Evolutionary conservation across 1,139 yeast species (phyloP), one percentile per base, ranked within the genome.

Genomic region (Suhomyces yuchorum): DNA sequence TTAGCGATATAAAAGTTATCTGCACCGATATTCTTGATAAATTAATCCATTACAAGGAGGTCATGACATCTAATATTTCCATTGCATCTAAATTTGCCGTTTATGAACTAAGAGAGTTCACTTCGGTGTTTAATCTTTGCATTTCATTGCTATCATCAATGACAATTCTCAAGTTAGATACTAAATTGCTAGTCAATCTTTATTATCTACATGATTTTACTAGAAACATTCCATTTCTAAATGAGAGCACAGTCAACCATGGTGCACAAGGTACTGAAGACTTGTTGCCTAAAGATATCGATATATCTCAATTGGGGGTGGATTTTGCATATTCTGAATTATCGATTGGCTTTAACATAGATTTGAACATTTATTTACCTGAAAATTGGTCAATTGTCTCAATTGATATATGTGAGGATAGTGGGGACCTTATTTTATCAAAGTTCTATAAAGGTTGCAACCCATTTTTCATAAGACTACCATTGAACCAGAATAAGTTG

Each of bases 401-500:
- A 0, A 63, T 91, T 22, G 92, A 85, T 57, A 62, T 82, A n/a
- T 82, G 90, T 52, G 64, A 79, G 0, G 60, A 73, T 8, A 75
- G 83, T 6, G 87, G 84, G 0, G 85, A 81, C 58, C 67, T 90
- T 40, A 56, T 85, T 0, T 51, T 89, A 3, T 67, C 87, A 3
- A 78, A 79, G 51, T 64, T 72, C 37, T 74, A 68, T 11, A 56
- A 59, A 14, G 61, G 67, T 2, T 53, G 57, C 1, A 54, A 55
- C 8, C 85, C 87, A 6, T 65, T 77, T n/a, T 70, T 77, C 48
- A 48, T 87, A 7, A 75, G 84, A 41, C 62, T 90, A 28, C 92
- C 96, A 0, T 59, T 87, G 41, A 73, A 75, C 73, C 39, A 23
- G 12, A 17, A 15, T 8, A 22, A 12, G 17, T 12, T 37, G 35